Evolutionary conservation across 2,329 filamentous ascomycete genomes (phyloP).

Genomic region (Fusarium phyllophilum): DNA sequence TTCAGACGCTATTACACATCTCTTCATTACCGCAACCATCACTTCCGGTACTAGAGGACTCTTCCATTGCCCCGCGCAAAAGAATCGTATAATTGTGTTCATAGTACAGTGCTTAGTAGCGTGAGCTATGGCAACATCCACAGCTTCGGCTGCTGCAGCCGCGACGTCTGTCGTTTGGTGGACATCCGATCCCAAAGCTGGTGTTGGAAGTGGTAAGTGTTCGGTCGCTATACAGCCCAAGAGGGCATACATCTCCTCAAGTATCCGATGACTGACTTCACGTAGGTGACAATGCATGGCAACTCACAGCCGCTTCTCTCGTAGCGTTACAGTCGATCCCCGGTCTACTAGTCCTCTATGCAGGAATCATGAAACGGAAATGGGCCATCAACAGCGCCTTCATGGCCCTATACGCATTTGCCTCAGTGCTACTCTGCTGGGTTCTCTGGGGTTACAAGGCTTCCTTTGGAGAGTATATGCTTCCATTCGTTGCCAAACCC

Average conservation of each 20-base stretch:
- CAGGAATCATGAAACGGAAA: background rate
- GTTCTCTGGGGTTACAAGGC: constrained; percentile 1
- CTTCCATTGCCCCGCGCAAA: no score
- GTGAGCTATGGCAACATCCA: background rate
- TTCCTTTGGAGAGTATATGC: background rate
- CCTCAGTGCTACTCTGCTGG: background rate
- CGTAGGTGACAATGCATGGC: background rate
- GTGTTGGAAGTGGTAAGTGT: constrained; percentile 6
- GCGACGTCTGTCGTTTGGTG: background rate
- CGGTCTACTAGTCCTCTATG: background rate
- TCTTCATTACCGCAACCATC: no score
- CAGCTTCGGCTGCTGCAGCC: background rate
- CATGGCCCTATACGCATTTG: background rate
- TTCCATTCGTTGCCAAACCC: background rate
- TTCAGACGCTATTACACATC: no score
- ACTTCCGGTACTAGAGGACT: no score
- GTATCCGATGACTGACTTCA: background rate
- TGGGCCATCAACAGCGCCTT: background rate
- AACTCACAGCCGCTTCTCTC: background rate
- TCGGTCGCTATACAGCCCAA: no score
- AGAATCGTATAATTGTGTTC: no score
- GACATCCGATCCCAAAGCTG: background rate
- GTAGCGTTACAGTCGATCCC: background rate
- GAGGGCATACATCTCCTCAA: accelerated
- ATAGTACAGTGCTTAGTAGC: no score